Percentiles rank a stretch among this genome's conserved stretches.
phyloP scores from a whole-genome alignment of 179 eudicot genomes.

The Corrigiola litoralis region DNA sequence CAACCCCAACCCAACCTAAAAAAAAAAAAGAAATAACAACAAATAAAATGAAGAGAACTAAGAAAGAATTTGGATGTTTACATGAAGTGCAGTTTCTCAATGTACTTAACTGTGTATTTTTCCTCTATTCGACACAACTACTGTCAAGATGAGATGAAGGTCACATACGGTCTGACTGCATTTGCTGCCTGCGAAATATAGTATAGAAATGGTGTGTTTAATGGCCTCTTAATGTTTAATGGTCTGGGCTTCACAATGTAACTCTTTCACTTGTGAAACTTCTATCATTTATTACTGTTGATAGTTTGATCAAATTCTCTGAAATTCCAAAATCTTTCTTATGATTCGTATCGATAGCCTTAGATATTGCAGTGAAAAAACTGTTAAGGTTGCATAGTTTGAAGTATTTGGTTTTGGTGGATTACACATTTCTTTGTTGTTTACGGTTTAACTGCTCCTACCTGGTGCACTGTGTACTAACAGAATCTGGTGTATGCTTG shows the following conservation, averaged over 20 bases:
- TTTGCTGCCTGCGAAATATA: no score
- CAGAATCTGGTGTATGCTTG: conserved; percentile 23
- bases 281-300: no score
- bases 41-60: neutral
- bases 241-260: neutral
- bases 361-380: neutral
- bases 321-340: neutral
- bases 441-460: neutral
- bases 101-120: no score
- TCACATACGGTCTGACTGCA: no score
- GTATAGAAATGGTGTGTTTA: no score
- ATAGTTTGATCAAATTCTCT: neutral
- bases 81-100: neutral
- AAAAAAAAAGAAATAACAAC: no score
- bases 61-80: no score
- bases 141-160: no score
- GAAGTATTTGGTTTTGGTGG: neutral
- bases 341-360: neutral
- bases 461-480: neutral
- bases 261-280: neutral
- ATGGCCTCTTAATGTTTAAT: no score
- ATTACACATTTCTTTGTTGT: neutral
- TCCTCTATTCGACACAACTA: no score
- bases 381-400: neutral
- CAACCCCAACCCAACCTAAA: no score